A percentile compares a stretch with the other conserved stretches of the same genome.
phyloP scores from a whole-genome alignment of 768 basidiomycete species.

The Gloeostereum incarnatum region DNA sequence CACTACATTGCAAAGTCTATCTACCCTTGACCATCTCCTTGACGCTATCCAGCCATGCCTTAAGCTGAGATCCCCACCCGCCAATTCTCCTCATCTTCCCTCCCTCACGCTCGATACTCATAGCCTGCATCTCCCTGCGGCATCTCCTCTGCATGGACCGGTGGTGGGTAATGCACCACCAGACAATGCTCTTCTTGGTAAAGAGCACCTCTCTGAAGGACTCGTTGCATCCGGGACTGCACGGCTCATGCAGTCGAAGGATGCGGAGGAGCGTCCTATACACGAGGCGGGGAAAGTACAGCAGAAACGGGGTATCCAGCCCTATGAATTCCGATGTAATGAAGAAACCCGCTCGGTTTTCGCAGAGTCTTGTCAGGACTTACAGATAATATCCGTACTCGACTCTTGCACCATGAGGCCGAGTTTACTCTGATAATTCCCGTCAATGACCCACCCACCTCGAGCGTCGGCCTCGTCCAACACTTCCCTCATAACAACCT shows the following conservation, averaged over 20 bases:
- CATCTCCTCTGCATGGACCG: constrained; percentile 16
- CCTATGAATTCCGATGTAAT: constrained; percentile 24
- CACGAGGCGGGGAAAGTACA: constrained; percentile 54
- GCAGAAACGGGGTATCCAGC: constrained; percentile 54
- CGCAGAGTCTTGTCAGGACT: constrained; percentile 8
- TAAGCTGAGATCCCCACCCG: constrained; percentile 37
- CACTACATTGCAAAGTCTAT: too few species aligned
- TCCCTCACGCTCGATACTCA: constrained; percentile 17
- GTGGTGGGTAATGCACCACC: constrained; percentile 41
- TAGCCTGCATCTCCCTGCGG: constrained; percentile 16
- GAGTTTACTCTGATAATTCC: constrained; percentile 24
- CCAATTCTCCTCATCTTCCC: constrained; percentile 39
- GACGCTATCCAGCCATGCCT: constrained; percentile 29
- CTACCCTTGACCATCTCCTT: constrained; percentile 18
- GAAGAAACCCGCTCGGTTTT: neutral
- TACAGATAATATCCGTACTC: constrained; percentile 47
- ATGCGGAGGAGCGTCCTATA: constrained; percentile 43
- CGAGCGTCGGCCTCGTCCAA: constrained; percentile 28
- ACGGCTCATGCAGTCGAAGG: constrained; percentile 21
- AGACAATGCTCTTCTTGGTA: constrained; percentile 38
- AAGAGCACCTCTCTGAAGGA: constrained; percentile 30
- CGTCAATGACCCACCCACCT: constrained; percentile 48
- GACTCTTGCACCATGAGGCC: constrained; percentile 23
- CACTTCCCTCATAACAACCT: constrained; percentile 2
- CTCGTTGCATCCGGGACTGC: constrained; percentile 43